Evolutionary conservation across 179 eudicot species (phyloP), one percentile per base, ranked within the genome.

Genomic region (Beta corolliflora): DNA sequence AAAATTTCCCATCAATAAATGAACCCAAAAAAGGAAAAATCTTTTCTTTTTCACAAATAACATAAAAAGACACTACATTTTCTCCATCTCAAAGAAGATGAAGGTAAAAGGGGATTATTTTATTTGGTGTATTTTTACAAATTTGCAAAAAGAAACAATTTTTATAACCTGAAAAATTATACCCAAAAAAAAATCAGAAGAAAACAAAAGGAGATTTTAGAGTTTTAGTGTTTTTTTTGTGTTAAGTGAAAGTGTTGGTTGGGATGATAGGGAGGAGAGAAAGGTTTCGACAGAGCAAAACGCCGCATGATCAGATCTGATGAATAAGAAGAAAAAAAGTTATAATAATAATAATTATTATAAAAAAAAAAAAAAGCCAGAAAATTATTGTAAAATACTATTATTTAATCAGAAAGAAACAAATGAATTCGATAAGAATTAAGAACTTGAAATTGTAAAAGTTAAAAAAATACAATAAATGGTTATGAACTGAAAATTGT

Each of bases 301-400:
- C 56, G 84, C 65, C 80, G 81, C 81, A 82, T 18, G 31, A 82
- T 82, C 81, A 82, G 84, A 82, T 82, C 84, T 82, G 81, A 64
- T 52, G 44, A 23, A n/a, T 21, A n/a, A 69, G 19, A 68, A 21
- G 31, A 53, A 66, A n/a, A 60, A 4, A 19, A n/a, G 2, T 60
- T 25, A 52, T 50, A 31, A 13, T 5, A 46, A 71, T 16, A 19
- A 9, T 23, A 29, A 41, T n/a, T n/a, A n/a, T n/a, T n/a, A 41
- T 19, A 31, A 25, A 44, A 44, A 12, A 12, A n/a, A n/a, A n/a
- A n/a, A n/a, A n/a, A n/a, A n/a, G n/a, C n/a, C 4, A 16, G 44
- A 12, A 74, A 74, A 8, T 54, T n/a, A 36, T 8, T n/a, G 21
- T 31, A 31, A 31, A 2, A 31, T 31, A 31, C 2, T 31, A 21